These are phyloP conservation scores for Prunus fruticosa DNA, from an alignment of 306 rosid species.

Conservation along the genomic window DNA sequence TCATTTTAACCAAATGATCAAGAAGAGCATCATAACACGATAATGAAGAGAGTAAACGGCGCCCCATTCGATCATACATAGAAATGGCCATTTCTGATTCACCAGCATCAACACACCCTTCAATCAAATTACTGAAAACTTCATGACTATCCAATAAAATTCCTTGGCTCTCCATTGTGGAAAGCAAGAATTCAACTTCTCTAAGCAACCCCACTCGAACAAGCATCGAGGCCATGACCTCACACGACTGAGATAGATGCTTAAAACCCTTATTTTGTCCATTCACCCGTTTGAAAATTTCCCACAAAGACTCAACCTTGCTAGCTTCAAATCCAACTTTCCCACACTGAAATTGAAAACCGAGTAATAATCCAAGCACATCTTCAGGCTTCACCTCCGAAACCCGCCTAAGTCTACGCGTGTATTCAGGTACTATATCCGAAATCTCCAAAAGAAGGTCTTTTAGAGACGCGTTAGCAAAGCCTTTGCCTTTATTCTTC, in stretches of 20 bases:
- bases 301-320: constrained; percentile 65
- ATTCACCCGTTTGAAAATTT: constrained; percentile 53
- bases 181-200: constrained; percentile 67
- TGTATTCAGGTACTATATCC: constrained; percentile 45
- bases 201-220: constrained; percentile 47
- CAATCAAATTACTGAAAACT: constrained; percentile 39
- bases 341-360: constrained; percentile 43
- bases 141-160: constrained; percentile 32
- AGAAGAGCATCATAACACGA: constrained; percentile 42
- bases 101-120: constrained; percentile 48
- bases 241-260: constrained; percentile 45
- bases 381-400: constrained; percentile 47
- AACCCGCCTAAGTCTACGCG: constrained; percentile 60
- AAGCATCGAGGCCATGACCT: constrained; percentile 73
- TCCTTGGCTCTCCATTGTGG: constrained; percentile 40
- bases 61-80: constrained; percentile 45
- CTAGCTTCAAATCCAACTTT: constrained; percentile 31
- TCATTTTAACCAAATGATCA: constrained; percentile 44
- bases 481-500: constrained; percentile 27
- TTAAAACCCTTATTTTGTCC: constrained; percentile 29
- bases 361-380: constrained; percentile 51
- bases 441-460: constrained; percentile 59
- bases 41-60: constrained; percentile 40
- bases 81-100: constrained; percentile 55
- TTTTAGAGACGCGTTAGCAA: constrained; percentile 37